phyloP scores from a whole-genome alignment of 2,329 filamentous ascomycete genomes.

The Talaromyces verruculosus region DNA sequence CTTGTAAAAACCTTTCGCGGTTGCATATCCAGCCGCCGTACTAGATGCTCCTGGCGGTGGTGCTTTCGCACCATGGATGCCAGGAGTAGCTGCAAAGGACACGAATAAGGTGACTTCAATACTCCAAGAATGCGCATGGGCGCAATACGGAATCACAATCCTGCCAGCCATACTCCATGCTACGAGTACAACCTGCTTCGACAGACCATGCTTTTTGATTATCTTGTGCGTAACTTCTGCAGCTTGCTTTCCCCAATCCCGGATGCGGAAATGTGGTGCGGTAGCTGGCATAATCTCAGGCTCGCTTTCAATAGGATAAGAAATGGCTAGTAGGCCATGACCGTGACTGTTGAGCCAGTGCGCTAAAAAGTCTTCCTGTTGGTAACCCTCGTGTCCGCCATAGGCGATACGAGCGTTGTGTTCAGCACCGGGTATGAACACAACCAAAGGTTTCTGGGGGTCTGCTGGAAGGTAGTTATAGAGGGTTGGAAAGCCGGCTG shows the following conservation, averaged over 20 bases:
- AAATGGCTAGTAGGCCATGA: constrained; percentile 25
- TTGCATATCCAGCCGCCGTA: constrained; percentile 14
- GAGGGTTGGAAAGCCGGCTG: constrained; percentile 16
- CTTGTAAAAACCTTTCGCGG: not conserved
- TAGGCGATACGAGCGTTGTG: constrained; percentile 28
- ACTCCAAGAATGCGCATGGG: not conserved
- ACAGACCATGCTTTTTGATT: constrained; percentile 19
- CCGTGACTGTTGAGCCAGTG: constrained; percentile 25
- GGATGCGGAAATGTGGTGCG: constrained; percentile 22
- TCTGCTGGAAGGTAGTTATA: constrained; percentile 22
- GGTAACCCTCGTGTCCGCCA: constrained; percentile 25
- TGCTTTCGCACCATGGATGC: constrained; percentile 18
- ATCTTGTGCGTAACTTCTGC: constrained; percentile 22
- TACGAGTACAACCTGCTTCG: constrained; percentile 17
- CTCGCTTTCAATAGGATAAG: constrained; percentile 26
- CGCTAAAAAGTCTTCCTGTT: constrained; percentile 24
- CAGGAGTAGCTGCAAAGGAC: constrained; percentile 23
- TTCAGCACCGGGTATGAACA: constrained; percentile 25
- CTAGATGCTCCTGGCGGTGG: not conserved
- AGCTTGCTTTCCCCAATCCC: constrained; percentile 26
- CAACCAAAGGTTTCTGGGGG: constrained; percentile 21
- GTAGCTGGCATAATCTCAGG: constrained; percentile 23
- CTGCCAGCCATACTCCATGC: constrained; percentile 25
- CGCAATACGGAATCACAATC: constrained; percentile 22
- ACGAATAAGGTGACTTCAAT: constrained; percentile 21